Conservation (phyloP, 768 basidiomycete genomes). For the Lepiota venenata region DNA sequence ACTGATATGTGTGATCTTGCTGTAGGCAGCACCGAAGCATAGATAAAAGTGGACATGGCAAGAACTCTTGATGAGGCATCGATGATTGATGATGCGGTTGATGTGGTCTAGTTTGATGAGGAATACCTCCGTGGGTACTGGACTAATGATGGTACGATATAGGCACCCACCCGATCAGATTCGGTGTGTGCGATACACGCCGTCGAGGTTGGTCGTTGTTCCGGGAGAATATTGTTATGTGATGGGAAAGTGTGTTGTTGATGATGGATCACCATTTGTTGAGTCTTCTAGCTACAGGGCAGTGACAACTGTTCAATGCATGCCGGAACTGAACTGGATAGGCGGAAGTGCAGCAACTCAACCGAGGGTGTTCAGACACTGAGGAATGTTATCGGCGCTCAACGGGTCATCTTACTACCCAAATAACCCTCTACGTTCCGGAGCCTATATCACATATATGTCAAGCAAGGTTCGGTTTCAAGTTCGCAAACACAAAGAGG, state of each 20-base stretch:
- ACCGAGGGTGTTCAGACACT: too few species aligned
- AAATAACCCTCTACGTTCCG: neutral
- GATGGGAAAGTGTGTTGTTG: neutral
- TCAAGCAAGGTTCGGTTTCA: conserved; percentile 6
- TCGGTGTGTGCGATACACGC: neutral
- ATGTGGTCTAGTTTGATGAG: conserved; percentile 8
- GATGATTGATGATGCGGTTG: neutral
- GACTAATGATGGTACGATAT: conserved; percentile 1
- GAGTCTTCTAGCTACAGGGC: neutral
- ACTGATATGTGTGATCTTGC: conserved; percentile 4
- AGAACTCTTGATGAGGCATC: conserved; percentile 6
- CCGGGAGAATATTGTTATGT: conserved; percentile 3
- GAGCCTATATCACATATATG: neutral
- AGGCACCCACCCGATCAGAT: conserved; percentile 4
- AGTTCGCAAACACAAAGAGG: neutral
- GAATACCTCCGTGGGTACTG: conserved; percentile 9
- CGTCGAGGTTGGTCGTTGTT: conserved; percentile 3
- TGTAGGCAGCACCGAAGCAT: neutral
- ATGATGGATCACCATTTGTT: neutral
- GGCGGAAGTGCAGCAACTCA: neutral
- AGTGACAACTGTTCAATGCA: neutral
- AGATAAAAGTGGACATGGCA: neutral
- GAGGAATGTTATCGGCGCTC: neutral
- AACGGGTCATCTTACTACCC: neutral
- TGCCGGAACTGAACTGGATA: neutral